Percentiles rank a stretch among this genome's conserved stretches.
These are phyloP conservation scores for Exophiala phaeomuriformis DNA, from an alignment of 2,329 filamentous ascomycete species.

Conservation along the genomic window DNA sequence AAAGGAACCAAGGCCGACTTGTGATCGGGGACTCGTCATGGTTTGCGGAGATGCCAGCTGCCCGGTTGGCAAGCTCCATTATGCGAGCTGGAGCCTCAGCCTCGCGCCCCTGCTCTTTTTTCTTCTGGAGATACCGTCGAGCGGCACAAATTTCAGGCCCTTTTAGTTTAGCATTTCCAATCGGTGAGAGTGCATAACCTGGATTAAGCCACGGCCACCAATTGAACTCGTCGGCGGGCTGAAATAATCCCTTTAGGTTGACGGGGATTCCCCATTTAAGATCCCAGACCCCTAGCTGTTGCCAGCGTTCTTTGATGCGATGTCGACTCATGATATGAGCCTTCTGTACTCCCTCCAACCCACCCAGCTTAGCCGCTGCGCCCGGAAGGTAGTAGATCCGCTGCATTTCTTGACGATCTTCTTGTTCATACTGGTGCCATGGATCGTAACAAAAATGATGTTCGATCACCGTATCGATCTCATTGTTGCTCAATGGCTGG, in stretches of 20 bases:
- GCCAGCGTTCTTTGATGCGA: conserved; percentile 9
- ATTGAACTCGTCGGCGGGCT: neutral
- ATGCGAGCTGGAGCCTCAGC: neutral
- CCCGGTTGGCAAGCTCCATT: neutral
- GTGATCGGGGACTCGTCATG: conserved; percentile 7
- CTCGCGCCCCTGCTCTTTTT: neutral
- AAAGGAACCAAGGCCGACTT: conserved; percentile 10
- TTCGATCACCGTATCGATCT: neutral
- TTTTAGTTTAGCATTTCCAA: neutral
- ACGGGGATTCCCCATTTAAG: conserved; percentile 6
- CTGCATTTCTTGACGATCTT: conserved; percentile 2
- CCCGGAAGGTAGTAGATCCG: neutral
- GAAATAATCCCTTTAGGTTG: conserved; percentile 1
- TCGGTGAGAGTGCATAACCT: neutral
- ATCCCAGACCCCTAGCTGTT: conserved; percentile 6
- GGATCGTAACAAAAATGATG: neutral
- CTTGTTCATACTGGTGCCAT: neutral
- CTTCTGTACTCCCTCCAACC: conserved; percentile 1
- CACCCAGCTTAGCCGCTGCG: conserved; percentile 1
- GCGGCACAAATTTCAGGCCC: neutral
- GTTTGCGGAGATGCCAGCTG: neutral
- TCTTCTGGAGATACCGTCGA: conserved; percentile 2
- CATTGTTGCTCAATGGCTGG: conserved; percentile 2
- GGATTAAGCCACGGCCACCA: neutral
- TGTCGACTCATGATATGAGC: conserved; percentile 5